phyloP scores from a whole-genome alignment of 208 protist genomes.

The Ichthyophonus hoferi region DNA sequence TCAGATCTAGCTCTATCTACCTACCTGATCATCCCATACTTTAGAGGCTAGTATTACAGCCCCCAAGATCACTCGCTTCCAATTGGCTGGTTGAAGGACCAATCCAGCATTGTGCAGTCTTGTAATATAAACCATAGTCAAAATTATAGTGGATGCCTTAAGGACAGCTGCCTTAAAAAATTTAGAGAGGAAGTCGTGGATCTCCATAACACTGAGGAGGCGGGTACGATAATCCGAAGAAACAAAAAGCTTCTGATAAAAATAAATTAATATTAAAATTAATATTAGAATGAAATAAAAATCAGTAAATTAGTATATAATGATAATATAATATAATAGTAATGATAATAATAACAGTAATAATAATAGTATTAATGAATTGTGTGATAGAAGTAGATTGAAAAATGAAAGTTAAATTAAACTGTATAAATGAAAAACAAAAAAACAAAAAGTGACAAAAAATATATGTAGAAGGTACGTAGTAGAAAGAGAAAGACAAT shows the following conservation, averaged over 20 bases:
- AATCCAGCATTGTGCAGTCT: neutral
- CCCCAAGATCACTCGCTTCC: constrained; percentile 33
- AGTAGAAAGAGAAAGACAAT: too few species aligned
- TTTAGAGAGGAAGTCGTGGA: constrained; percentile 14
- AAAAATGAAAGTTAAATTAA: too few species aligned
- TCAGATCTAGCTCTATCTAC: too few species aligned
- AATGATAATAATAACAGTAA: too few species aligned
- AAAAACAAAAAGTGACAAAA: too few species aligned
- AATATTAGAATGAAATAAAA: neutral
- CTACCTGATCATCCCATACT: constrained; percentile 30
- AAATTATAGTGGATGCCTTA: constrained; percentile 1
- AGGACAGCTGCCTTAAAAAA: constrained; percentile 28
- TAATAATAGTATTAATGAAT: too few species aligned
- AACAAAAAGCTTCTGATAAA: neutral
- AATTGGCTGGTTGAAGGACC: constrained; percentile 28
- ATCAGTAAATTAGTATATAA: neutral
- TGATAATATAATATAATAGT: neutral
- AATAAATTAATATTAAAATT: neutral
- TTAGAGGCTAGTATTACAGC: constrained; percentile 45
- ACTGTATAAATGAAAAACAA: too few species aligned
- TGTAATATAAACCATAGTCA: constrained; percentile 32
- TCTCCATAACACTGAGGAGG: neutral
- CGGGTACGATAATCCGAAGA: neutral
- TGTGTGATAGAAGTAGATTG: too few species aligned
- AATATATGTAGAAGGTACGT: too few species aligned